Conservation (phyloP, 2,329 filamentous ascomycete species). For the Chrysoporthe cubensis region DNA sequence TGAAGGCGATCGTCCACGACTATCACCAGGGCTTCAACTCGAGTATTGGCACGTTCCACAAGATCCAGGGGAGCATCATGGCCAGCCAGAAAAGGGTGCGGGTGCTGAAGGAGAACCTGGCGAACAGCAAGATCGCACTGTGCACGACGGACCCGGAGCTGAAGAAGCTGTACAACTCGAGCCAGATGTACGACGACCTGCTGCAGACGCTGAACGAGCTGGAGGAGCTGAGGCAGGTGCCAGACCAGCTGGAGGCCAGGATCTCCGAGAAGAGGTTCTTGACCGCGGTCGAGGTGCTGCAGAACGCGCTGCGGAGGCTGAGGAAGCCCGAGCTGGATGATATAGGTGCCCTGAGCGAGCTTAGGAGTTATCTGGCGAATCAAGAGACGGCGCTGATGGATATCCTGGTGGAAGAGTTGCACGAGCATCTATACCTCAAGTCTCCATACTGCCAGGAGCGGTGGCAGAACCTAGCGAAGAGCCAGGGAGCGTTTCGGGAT, state of each 20-base stretch:
- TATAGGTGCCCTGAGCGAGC: constrained; percentile 84
- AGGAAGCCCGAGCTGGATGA: constrained; percentile 87
- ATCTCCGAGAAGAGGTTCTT: constrained; percentile 97
- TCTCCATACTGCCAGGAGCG: constrained; percentile 96
- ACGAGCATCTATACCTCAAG: constrained; percentile 96
- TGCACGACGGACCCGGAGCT: constrained; percentile 87
- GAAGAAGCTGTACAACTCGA: constrained; percentile 84
- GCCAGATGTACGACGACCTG: constrained; percentile 88
- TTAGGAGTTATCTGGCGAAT: constrained; percentile 86
- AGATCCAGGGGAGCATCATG: constrained; percentile 93
- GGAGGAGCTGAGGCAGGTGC: constrained; percentile 85
- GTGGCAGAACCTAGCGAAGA: constrained; percentile 82
- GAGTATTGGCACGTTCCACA: constrained; percentile 98
- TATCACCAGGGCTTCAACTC: constrained; percentile 99
- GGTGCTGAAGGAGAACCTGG: constrained; percentile 79
- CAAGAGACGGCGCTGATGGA: constrained; percentile 92
- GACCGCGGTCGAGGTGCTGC: constrained; percentile 87
- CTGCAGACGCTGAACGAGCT: constrained; percentile 81
- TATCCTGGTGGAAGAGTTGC: constrained; percentile 94
- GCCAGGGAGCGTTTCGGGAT: constrained; percentile 57
- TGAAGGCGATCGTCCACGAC: constrained; percentile 96
- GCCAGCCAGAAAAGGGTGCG: constrained; percentile 85
- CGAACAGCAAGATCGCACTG: constrained; percentile 78
- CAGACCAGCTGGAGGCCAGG: constrained; percentile 88
- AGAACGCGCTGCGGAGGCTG: constrained; percentile 82